Evolutionary conservation across 2,329 filamentous ascomycete genomes (phyloP).

Genomic region (Chrysoporthe deuterocubensis): DNA sequence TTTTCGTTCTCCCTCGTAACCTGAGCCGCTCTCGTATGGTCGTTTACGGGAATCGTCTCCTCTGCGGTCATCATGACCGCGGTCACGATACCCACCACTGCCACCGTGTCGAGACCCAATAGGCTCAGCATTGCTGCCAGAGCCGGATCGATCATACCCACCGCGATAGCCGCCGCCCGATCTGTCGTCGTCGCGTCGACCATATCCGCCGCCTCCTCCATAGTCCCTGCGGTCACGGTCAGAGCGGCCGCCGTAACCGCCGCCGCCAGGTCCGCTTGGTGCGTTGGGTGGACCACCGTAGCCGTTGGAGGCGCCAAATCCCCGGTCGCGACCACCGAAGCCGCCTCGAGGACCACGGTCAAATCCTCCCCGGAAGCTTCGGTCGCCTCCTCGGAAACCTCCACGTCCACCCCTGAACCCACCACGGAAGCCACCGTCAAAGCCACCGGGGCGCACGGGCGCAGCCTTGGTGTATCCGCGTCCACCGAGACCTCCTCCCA

Average conservation of each 20-base stretch:
- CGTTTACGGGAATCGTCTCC: slow-evolving; percentile 65
- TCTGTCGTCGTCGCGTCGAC: slow-evolving; percentile 28
- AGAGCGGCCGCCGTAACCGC: slow-evolving; percentile 47
- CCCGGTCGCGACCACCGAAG: slow-evolving; percentile 49
- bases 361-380: slow-evolving; percentile 50
- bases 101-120: slow-evolving; percentile 40
- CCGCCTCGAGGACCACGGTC: slow-evolving; percentile 62
- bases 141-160: slow-evolving; percentile 57
- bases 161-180: slow-evolving; percentile 38
- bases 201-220: slow-evolving; percentile 46
- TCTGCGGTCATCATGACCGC: slow-evolving; percentile 48
- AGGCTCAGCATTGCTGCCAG: slow-evolving; percentile 49
- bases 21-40: slow-evolving; percentile 72
- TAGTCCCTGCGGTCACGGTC: slow-evolving; percentile 45
- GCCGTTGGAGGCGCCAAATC: slow-evolving; percentile 54
- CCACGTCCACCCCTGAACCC: slow-evolving; percentile 50
- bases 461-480: slow-evolving; percentile 88
- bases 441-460: slow-evolving; percentile 68
- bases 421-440: slow-evolving; percentile 60
- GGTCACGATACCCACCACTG: slow-evolving; percentile 56
- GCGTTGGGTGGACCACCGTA: slow-evolving; percentile 47
- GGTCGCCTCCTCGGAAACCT: slow-evolving; percentile 47
- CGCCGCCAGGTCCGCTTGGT: slow-evolving; percentile 63
- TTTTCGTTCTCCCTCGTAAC: slow-evolving; percentile 77
- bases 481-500: slow-evolving; percentile 90